These are phyloP conservation scores for Metschnikowia dekortorum DNA, from an alignment of 805 yeast genomes.

Conservation along the genomic window DNA sequence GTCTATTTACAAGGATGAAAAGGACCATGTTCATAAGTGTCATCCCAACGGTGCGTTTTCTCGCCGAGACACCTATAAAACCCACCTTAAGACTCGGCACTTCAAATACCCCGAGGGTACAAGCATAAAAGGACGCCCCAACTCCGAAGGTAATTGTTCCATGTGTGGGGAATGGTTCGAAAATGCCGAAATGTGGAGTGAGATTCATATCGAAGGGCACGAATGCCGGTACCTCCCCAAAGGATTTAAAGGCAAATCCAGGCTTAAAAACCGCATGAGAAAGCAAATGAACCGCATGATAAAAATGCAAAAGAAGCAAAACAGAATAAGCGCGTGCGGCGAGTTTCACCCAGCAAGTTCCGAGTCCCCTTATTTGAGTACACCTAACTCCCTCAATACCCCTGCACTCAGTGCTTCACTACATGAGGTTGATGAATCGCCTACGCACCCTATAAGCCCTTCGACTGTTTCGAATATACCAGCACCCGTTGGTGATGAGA, in stretches of 20 bases:
- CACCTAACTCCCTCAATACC: conserved; percentile 16
- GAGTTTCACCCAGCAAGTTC: not conserved
- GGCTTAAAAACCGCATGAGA: conserved; percentile 40
- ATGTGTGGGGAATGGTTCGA: conserved; percentile 50
- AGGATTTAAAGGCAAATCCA: conserved; percentile 42
- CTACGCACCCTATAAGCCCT: conserved; percentile 14
- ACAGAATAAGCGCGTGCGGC: not conserved
- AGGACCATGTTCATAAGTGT: conserved; percentile 42
- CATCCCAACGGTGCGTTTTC: conserved; percentile 59
- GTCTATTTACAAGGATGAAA: conserved; percentile 35
- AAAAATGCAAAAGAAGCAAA: conserved; percentile 13
- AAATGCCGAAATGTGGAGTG: conserved; percentile 50
- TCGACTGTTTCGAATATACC: conserved; percentile 1
- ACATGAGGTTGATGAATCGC: conserved; percentile 15
- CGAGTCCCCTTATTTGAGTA: conserved; percentile 14
- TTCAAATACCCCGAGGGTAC: conserved; percentile 56
- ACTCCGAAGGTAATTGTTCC: conserved; percentile 47
- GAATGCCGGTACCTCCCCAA: conserved; percentile 42
- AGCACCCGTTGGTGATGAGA: not conserved
- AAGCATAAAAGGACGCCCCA: conserved; percentile 40
- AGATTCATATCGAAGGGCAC: conserved; percentile 46
- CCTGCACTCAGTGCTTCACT: conserved; percentile 14
- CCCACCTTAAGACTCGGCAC: conserved; percentile 54
- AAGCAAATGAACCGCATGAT: conserved; percentile 29
- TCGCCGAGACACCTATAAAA: conserved; percentile 55